Percentiles rank a stretch among this genome's conserved stretches.
These are phyloP conservation scores for Amanita phalloides DNA, from an alignment of 768 basidiomycete species.

Conservation along the genomic window DNA sequence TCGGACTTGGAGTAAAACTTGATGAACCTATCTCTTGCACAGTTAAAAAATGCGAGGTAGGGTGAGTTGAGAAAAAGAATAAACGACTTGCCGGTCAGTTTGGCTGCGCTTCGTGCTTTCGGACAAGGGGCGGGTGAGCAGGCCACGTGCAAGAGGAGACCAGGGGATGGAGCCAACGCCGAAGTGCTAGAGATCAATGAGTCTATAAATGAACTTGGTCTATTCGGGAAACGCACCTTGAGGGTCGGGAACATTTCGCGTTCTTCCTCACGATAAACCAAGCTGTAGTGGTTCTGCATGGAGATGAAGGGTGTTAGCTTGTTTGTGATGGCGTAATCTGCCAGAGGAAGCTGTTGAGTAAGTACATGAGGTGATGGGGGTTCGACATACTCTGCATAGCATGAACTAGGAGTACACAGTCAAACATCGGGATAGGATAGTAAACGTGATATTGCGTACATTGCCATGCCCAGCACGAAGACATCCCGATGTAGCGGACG, in stretches of 20 bases:
- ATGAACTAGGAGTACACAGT: background rate
- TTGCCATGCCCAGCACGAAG: constrained; percentile 32
- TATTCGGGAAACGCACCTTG: constrained; percentile 22
- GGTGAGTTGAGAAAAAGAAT: background rate
- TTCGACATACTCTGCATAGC: constrained; percentile 2
- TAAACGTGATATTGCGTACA: constrained; percentile 21
- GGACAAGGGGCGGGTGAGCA: constrained; percentile 14
- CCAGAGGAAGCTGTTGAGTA: background rate
- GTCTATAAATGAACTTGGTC: background rate
- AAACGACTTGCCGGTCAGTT: background rate
- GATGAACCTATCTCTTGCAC: background rate
- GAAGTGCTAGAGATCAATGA: constrained; percentile 23
- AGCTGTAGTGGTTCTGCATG: constrained; percentile 57
- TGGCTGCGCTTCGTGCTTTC: constrained; percentile 13
- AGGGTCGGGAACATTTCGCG: constrained; percentile 50
- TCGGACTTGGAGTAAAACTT: background rate
- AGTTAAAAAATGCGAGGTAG: background rate
- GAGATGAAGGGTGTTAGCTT: constrained; percentile 50
- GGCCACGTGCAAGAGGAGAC: background rate
- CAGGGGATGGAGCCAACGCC: constrained; percentile 36
- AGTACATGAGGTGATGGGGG: background rate
- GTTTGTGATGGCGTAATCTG: constrained; percentile 51
- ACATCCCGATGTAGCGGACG: constrained; percentile 31
- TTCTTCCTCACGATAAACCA: constrained; percentile 57
- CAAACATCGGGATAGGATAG: background rate